Percentiles rank a stretch among this genome's conserved stretches.
These are phyloP conservation scores for Pseudocercospora vitis DNA, from an alignment of 2,329 filamentous ascomycete genomes.

Conservation along the genomic window DNA sequence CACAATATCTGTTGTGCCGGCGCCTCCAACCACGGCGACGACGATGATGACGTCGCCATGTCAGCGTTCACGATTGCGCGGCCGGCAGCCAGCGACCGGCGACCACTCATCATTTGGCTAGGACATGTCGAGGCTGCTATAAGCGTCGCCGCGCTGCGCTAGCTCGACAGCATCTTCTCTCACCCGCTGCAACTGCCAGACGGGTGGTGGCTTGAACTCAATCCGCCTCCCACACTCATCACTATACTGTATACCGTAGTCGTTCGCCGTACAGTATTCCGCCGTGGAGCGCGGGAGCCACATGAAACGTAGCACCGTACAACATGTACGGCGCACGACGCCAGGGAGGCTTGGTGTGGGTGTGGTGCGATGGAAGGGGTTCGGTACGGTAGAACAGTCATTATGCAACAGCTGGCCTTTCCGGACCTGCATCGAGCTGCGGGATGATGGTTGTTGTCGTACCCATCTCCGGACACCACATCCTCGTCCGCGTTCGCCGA, in stretches of 20 bases:
- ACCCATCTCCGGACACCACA: too few species aligned
- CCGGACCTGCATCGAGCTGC: neutral
- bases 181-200: neutral
- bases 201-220: neutral
- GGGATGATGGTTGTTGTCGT: neutral
- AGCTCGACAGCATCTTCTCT: neutral
- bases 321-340: neutral
- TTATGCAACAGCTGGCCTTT: neutral
- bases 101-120: neutral
- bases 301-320: constrained; percentile 1
- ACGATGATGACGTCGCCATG: neutral
- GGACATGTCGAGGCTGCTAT: constrained; percentile 2
- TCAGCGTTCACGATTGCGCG: constrained; percentile 1
- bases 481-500: too few species aligned
- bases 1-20: too few species aligned
- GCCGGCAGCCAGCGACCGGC: neutral
- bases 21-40: too few species aligned
- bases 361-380: neutral
- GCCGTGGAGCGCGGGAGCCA: neutral
- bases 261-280: too few species aligned
- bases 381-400: too few species aligned
- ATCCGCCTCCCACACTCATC: too few species aligned
- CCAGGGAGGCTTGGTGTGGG: neutral
- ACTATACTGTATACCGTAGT: too few species aligned
- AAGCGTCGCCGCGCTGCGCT: neutral